Evolutionary conservation across 805 yeast genomes (phyloP).

Genomic region (Suhomyces faveliae): DNA sequence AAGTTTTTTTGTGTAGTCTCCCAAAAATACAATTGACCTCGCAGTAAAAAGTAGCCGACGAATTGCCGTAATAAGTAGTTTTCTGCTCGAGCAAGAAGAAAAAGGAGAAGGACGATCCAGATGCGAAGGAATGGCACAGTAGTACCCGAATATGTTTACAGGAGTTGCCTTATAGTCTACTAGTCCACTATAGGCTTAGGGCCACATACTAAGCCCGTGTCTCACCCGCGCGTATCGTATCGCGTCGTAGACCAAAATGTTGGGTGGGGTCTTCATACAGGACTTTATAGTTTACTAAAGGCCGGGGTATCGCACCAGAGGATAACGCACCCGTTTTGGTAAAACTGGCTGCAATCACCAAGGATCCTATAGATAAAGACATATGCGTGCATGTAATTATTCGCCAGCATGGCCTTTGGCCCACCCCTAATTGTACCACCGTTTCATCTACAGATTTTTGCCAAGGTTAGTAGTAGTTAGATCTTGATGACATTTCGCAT

Average conservation of each 20-base stretch:
- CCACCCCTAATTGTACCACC: not conserved
- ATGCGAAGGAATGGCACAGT: not conserved
- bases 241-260: not conserved
- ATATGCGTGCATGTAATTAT: not conserved
- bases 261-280: not conserved
- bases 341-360: too few relatives aligned
- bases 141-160: not conserved
- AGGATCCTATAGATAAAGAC: too few relatives aligned
- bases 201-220: not conserved
- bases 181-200: not conserved
- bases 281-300: not conserved
- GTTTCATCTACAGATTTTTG: not conserved
- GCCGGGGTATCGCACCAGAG: too few relatives aligned
- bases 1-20: constrained; percentile 7
- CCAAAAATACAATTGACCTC: constrained; percentile 4
- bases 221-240: not conserved
- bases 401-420: not conserved
- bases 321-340: not conserved
- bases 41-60: constrained; percentile 3
- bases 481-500: not conserved
- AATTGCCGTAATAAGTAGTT: constrained; percentile 5
- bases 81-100: not conserved
- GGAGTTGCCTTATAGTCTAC: not conserved
- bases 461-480: not conserved
- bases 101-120: not conserved